Percentiles rank a stretch among this genome's conserved stretches.
Evolutionary conservation across 768 basidiomycete species (phyloP).

Genomic region (Amanita exitialis): DNA sequence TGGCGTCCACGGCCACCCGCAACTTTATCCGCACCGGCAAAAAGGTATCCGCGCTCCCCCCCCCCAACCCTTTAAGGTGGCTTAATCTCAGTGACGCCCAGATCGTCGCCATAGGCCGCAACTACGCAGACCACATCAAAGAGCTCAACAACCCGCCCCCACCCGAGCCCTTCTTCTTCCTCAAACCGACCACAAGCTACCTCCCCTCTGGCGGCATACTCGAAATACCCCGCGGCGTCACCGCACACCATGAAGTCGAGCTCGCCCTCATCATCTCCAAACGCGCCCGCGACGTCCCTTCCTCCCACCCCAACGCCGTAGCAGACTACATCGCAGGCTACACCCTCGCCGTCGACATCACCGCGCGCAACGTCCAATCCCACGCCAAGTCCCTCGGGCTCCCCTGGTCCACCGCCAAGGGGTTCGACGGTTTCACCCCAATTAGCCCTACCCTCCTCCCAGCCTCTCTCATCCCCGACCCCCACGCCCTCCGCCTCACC

Average conservation of each 20-base stretch:
- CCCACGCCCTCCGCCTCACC: conserved; percentile 66
- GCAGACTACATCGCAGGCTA: conserved; percentile 76
- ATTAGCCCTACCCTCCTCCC: conserved; percentile 75
- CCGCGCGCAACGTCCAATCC: conserved; percentile 91
- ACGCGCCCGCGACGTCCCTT: conserved; percentile 71
- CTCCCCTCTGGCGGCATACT: conserved; percentile 65
- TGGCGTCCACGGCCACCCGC: neutral
- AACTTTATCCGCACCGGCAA: conserved; percentile 2
- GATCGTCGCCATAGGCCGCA: conserved; percentile 95
- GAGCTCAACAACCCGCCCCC: conserved; percentile 82
- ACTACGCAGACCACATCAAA: conserved; percentile 86
- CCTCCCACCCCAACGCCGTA: conserved; percentile 48
- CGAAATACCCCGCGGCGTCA: conserved; percentile 77
- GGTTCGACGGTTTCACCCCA: conserved; percentile 94
- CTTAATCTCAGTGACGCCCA: conserved; percentile 15
- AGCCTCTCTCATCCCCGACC: conserved; percentile 54
- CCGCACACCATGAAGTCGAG: conserved; percentile 95
- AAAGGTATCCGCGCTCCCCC: neutral
- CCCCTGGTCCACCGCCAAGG: conserved; percentile 97
- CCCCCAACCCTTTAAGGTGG: neutral
- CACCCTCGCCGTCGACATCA: conserved; percentile 93
- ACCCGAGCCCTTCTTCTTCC: conserved; percentile 96
- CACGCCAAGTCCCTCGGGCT: conserved; percentile 85
- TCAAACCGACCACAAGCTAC: conserved; percentile 94
- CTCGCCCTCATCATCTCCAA: conserved; percentile 95